Percentiles rank a stretch among this genome's conserved stretches.
phyloP scores from a whole-genome alignment of 805 yeast genomes.

The Lachancea sp. region DNA sequence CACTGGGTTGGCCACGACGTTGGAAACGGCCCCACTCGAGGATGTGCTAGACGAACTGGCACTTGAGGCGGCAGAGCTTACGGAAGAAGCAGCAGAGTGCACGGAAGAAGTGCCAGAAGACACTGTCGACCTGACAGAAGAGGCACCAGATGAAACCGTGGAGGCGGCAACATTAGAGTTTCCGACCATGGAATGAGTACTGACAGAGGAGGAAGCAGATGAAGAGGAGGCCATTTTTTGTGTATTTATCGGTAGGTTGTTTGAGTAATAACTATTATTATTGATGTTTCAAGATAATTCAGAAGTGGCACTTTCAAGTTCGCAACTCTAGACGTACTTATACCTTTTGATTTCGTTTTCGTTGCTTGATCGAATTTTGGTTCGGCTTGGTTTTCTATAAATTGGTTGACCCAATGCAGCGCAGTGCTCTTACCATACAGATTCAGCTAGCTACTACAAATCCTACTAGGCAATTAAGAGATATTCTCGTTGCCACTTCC shows the following conservation, averaged over 20 bases:
- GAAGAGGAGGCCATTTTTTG: constrained; percentile 8
- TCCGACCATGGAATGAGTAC: constrained; percentile 1
- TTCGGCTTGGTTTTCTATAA: not conserved
- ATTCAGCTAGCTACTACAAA: too few species aligned
- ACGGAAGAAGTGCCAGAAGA: constrained; percentile 1
- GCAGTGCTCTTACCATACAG: too few species aligned
- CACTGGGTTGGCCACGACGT: constrained; percentile 33
- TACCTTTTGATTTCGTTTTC: too few species aligned
- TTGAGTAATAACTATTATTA: not conserved
- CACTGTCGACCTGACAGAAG: constrained; percentile 9
- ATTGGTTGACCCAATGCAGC: too few species aligned
- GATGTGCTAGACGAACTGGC: constrained; percentile 7
- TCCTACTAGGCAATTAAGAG: too few species aligned
- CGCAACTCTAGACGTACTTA: too few species aligned
- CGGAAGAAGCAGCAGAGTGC: constrained; percentile 10
- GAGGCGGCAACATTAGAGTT: constrained; percentile 6
- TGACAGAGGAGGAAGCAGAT: constrained; percentile 14
- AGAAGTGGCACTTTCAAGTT: too few species aligned
- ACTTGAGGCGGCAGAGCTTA: constrained; percentile 9
- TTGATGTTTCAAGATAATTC: too few species aligned
- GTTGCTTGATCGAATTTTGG: not conserved
- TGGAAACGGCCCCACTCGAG: constrained; percentile 28
- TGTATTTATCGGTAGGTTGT: not conserved
- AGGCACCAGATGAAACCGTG: constrained; percentile 11
- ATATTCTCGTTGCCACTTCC: too few species aligned